These are phyloP conservation scores for Closterium sp. DNA, from an alignment of 139 green algal genomes.

Conservation along the genomic window DNA sequence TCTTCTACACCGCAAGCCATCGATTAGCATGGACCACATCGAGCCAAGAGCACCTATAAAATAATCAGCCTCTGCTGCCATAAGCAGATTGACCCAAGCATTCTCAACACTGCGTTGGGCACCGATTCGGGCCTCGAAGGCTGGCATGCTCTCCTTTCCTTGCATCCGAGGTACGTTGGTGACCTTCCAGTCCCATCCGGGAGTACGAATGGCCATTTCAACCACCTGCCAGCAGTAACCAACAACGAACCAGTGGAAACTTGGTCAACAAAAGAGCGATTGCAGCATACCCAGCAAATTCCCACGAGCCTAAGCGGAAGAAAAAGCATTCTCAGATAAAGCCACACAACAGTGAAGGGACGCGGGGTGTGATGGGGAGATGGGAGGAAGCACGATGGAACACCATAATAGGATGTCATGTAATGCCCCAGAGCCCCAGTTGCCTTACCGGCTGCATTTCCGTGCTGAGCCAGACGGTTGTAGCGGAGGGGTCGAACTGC, in stretches of 20 bases:
- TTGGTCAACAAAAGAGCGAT: too few species aligned
- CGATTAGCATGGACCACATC: conserved; percentile 22
- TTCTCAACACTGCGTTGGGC: conserved; percentile 8
- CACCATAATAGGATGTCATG: neutral
- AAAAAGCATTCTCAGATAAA: neutral
- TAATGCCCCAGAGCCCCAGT: neutral
- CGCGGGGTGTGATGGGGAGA: neutral
- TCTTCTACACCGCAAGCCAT: conserved; percentile 16
- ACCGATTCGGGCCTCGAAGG: conserved; percentile 12
- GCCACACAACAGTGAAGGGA: neutral
- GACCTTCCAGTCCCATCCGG: neutral
- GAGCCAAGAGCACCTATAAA: conserved; percentile 25
- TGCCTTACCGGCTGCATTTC: conserved; percentile 15
- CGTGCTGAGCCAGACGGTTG: conserved; percentile 6
- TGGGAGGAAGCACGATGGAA: neutral
- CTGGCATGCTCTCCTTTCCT: conserved; percentile 16
- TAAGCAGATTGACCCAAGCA: conserved; percentile 29
- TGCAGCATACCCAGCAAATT: too few species aligned
- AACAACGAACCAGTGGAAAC: neutral
- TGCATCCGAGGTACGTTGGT: neutral
- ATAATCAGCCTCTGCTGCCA: conserved; percentile 23
- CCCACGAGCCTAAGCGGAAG: too few species aligned
- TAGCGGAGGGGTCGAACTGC: neutral
- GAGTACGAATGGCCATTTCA: neutral
- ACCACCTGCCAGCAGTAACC: neutral